These are phyloP conservation scores for Mycena vulgaris DNA, from an alignment of 768 basidiomycete species.

Conservation along the genomic window DNA sequence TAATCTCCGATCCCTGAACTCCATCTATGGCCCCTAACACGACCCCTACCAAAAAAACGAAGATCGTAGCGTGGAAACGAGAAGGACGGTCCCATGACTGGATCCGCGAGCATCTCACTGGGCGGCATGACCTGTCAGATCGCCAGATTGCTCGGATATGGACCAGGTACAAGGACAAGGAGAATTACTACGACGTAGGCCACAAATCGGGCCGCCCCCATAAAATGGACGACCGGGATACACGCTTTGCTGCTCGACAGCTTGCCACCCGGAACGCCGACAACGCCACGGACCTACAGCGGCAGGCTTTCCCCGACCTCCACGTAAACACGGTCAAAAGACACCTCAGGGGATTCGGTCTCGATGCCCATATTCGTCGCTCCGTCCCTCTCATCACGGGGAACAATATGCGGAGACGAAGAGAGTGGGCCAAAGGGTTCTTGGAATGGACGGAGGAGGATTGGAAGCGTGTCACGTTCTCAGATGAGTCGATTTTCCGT, in stretches of 20 bases:
- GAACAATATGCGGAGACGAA: no score
- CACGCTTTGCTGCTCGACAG: neutral
- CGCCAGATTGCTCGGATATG: neutral
- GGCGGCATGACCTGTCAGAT: neutral
- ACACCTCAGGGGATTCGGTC: no score
- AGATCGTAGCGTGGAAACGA: constrained; percentile 1
- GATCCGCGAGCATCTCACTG: neutral
- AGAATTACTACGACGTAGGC: constrained; percentile 1
- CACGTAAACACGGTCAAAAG: no score
- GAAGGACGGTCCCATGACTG: neutral
- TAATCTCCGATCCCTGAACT: no score
- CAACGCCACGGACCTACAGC: neutral
- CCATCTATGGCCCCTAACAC: neutral
- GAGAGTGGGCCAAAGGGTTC: no score
- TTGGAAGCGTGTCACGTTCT: no score
- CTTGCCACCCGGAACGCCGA: neutral
- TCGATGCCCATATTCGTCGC: no score
- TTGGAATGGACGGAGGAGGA: no score
- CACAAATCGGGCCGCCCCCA: neutral
- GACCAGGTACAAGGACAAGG: neutral
- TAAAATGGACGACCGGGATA: neutral
- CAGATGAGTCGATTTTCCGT: no score
- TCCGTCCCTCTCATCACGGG: no score
- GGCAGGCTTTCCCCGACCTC: no score
- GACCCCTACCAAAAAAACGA: neutral